Evolutionary conservation across 1,284 basidiomycete genomes (phyloP), one percentile per base, ranked within the genome.

Genomic region (Ganoderma leucocontextum): DNA sequence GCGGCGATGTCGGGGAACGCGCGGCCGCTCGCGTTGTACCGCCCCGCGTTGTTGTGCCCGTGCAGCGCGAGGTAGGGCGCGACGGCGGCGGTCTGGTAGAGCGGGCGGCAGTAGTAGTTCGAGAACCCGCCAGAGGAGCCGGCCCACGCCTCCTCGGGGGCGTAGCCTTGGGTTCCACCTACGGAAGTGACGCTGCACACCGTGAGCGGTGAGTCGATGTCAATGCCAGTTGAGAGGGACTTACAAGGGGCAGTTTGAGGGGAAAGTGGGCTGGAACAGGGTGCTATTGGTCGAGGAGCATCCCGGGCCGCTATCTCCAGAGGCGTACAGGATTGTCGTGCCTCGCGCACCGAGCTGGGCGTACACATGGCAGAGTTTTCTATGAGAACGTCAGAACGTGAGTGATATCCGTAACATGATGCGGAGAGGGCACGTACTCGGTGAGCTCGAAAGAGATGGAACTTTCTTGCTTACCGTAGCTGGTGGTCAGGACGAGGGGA

Each of bases 191-290:
- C 87, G 70, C 82, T 92, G 3, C 88, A 22, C 0, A 2, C 22
- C 42, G 9, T 39, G 49, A 25, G 39, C 9, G 2, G 42, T 4
- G 8, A 1, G 22, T 22, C 2, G 6, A n/a, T 7, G 10, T 35
- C 19, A 49, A 55, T 2, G 12, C 1, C 1, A 25, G 39, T 7
- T 2, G 22, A 36, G 10, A 25, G 33, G 47, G 9, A 63, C 61
- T 79, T 81, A 63, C 60, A 70, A 83, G 77, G 77, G 80, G 85
- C 89, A 86, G n/a, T 85, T 84, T 44, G 90, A 89, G 13, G 91
- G 91, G 84, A 93, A 92, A 0, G 75, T 81, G 17, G 91, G 89
- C 68, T 89, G 84, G 85, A 93, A 92, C 17, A 80, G 72, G 15
- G 75, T 75, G 36, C 66, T 80, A 60, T 83, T 84, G 7, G 80